Conservation (phyloP, 768 basidiomycete species). For the Boletus reticulatus region DNA sequence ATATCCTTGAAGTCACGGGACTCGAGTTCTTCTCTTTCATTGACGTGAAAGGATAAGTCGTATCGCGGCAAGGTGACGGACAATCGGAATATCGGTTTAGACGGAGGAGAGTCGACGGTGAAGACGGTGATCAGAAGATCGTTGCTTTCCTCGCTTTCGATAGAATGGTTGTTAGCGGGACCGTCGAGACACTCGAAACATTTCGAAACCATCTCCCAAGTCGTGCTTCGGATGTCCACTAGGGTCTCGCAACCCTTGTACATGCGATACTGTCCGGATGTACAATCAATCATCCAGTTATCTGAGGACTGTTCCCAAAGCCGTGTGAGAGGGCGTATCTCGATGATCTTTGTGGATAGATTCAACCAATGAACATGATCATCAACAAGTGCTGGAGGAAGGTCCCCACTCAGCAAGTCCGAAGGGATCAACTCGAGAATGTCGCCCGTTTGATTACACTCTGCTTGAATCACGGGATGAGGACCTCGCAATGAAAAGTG, state of each 20-base stretch:
- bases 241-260: conserved; percentile 1
- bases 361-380: conserved; percentile 26
- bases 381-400: conserved; percentile 14
- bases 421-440: conserved; percentile 19
- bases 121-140: background rate
- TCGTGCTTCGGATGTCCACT: conserved; percentile 10
- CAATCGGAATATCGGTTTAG: background rate
- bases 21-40: no score
- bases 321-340: conserved; percentile 12
- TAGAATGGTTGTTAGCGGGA: no score
- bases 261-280: background rate
- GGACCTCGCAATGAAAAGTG: conserved; percentile 8
- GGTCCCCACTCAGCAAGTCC: conserved; percentile 7
- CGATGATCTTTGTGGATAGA: conserved; percentile 11
- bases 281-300: conserved; percentile 18
- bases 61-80: background rate
- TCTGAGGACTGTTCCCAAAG: conserved; percentile 16
- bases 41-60: background rate
- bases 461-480: conserved; percentile 7
- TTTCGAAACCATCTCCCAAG: background rate
- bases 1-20: no score
- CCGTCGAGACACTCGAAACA: background rate
- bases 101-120: background rate
- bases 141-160: background rate
- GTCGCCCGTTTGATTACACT: background rate